Base-by-base conservation (phyloP, 106 monocot species). In the Platanthera zijinensis region DNA sequence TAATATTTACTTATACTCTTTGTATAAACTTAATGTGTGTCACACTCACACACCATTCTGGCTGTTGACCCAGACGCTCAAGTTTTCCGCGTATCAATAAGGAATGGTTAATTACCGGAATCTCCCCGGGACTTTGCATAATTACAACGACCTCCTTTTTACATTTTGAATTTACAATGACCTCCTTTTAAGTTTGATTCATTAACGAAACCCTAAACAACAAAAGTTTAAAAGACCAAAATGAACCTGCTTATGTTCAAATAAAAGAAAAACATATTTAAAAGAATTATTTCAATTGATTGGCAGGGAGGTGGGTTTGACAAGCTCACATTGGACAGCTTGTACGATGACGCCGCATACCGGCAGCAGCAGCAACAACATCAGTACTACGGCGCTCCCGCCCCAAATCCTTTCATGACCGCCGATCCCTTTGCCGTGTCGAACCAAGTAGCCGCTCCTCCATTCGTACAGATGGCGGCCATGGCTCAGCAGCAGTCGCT, bases 281-380 rank as follows among this genome's bases (percentile, higher is more conserved):
- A 39, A 39, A 39, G 39, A 39, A 39, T 39, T 39, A 39, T 39
- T 39, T 39, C 47, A 47, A 70, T 39, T 12, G 15, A 21, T 1
- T 72, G 48, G 52, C 82, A 93, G 92, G 92, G 56, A 80, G 90
- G 90, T 70, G 90, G 93, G 11, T 79, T 93, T 46, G 93, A 93
- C 77, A 93, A 86, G 77, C 84, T 93, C 52, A 88, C 57, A 67
- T 59, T 93, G 39, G 90, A 93, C 39, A 93, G 92, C 32, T 74
- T 93, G 48, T 93, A 93, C 57, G 90, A 90, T 53, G 92, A 93
- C 11, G 87, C 84, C 71, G 77, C 92, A 48, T 88, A 90, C 50
- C 84, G 76, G 50, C 83, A 80, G 69, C 81, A 80, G 32, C 85
- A 92, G 53, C 84, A 82, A 53, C 69, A 71, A 18, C 48, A 54